Percentiles rank a stretch among this genome's conserved stretches.
These are phyloP conservation scores for Triticum turgidum DNA, from an alignment of 176 grass and related monocot species.

Conservation along the genomic window DNA sequence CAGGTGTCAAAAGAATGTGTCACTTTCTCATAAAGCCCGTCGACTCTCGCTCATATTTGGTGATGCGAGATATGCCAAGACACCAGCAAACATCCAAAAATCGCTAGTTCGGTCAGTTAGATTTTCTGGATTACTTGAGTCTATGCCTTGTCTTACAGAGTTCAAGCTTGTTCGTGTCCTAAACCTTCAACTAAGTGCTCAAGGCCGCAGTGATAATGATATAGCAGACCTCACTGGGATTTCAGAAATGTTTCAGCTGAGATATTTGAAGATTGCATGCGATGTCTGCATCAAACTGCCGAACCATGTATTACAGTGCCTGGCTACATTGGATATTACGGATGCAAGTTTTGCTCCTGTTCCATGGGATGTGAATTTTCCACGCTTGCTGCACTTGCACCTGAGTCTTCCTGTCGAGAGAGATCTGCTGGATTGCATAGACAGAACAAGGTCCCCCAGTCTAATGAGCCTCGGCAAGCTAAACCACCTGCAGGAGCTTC, in stretches of 20 bases:
- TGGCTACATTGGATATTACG: background rate
- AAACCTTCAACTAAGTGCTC: background rate
- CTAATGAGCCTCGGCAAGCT: background rate
- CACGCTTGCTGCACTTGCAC: background rate
- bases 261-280: background rate
- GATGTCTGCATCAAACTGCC: background rate
- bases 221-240: background rate
- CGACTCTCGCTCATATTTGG: conserved; percentile 5
- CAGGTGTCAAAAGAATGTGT: background rate
- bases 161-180: background rate
- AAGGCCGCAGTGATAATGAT: background rate
- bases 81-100: background rate
- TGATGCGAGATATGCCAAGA: background rate
- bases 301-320: background rate
- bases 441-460: too few species aligned
- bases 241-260: background rate
- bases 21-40: background rate
- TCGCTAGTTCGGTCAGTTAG: background rate
- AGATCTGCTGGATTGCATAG: background rate
- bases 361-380: background rate
- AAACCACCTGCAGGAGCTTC: background rate
- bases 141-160: background rate
- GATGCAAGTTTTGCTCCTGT: background rate
- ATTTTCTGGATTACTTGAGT: background rate
- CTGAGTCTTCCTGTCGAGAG: background rate